phyloP scores from a whole-genome alignment of 108 stramenopile species.

The Poteriospumella lacustris region DNA sequence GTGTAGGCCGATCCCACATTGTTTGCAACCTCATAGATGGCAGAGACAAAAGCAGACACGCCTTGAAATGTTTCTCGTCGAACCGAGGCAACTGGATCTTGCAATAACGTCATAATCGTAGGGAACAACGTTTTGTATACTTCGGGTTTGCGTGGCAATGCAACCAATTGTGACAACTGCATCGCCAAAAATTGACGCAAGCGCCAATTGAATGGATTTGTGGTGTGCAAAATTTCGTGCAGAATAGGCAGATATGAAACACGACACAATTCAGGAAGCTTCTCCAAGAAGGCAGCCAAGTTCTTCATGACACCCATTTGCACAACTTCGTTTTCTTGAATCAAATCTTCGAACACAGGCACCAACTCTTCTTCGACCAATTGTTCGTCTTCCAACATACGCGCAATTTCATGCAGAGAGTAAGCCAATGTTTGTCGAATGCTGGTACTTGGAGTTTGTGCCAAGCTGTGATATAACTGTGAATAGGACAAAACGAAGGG shows the following conservation, averaged over 20 bases:
- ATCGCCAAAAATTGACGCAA: slow-evolving; percentile 77
- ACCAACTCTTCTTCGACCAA: slow-evolving; percentile 59
- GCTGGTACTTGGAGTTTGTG: neutral
- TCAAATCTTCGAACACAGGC: slow-evolving; percentile 73
- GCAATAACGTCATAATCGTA: slow-evolving; percentile 62
- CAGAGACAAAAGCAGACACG: neutral
- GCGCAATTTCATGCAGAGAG: slow-evolving; percentile 82
- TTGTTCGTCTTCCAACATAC: slow-evolving; percentile 64
- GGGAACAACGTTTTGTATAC: slow-evolving; percentile 67
- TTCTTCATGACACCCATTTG: slow-evolving; percentile 67
- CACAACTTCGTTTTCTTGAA: slow-evolving; percentile 88
- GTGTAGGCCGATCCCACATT: neutral
- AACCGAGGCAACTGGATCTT: slow-evolving; percentile 68
- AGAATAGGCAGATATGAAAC: slow-evolving; percentile 17
- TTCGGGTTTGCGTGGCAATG: slow-evolving; percentile 53
- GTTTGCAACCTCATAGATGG: neutral
- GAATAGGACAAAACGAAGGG: neutral
- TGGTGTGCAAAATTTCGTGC: slow-evolving; percentile 42
- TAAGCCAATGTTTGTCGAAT: slow-evolving; percentile 63
- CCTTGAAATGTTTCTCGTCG: slow-evolving; percentile 2
- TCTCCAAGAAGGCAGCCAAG: neutral
- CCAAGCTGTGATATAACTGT: slow-evolving; percentile 17
- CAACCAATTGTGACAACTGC: slow-evolving; percentile 70
- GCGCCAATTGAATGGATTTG: slow-evolving; percentile 77
- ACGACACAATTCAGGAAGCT: neutral